Evolutionary conservation across 345 rosid genomes (phyloP).

Genomic region (Eucalyptus regnans): DNA sequence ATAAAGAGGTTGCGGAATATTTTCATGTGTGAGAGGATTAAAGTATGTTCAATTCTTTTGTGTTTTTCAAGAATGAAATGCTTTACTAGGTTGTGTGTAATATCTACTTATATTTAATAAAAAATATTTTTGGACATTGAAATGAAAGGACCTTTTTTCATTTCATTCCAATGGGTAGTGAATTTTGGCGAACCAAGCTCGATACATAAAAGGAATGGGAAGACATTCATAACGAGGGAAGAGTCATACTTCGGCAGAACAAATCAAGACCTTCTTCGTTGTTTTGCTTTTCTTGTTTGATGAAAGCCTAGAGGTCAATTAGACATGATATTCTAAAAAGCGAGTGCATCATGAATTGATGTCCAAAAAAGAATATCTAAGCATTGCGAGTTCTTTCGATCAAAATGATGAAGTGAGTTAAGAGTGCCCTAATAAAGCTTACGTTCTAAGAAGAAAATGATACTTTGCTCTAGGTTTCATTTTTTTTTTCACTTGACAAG

Average conservation of each 20-base stretch:
- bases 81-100: background rate
- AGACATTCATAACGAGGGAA: background rate
- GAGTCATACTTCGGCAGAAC: background rate
- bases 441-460: background rate
- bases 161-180: background rate
- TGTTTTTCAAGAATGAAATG: background rate
- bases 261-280: background rate
- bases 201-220: background rate
- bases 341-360: background rate
- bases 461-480: background rate
- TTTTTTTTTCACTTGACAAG: background rate
- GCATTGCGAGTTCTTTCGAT: background rate
- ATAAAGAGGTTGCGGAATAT: background rate
- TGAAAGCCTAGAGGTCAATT: background rate
- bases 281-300: background rate
- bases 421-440: background rate
- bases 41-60: background rate
- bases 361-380: background rate
- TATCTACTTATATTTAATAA: background rate
- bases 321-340: background rate
- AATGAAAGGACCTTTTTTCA: background rate
- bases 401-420: background rate
- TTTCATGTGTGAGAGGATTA: background rate
- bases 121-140: background rate
- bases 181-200: background rate